A percentile compares a stretch with the other conserved stretches of the same genome.
Evolutionary conservation across 495 filamentous ascomycete species (phyloP).

Genomic region (Penicillium chermesinum): DNA sequence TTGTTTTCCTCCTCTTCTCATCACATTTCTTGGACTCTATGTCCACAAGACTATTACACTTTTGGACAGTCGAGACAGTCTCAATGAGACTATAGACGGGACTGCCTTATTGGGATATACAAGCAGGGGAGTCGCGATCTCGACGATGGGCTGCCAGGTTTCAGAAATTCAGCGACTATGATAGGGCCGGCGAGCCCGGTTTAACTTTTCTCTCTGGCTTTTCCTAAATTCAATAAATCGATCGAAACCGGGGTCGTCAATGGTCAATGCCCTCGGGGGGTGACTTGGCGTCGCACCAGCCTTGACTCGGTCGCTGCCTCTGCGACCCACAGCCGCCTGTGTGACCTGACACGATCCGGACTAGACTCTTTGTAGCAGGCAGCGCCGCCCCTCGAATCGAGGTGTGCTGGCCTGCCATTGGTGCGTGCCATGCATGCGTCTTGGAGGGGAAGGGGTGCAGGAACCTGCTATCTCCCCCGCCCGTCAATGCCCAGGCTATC

Average conservation of each 20-base stretch:
- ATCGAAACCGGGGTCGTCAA: no score
- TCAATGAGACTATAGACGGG: background rate
- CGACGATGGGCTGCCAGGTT: background rate
- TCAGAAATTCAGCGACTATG: background rate
- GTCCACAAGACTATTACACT: background rate
- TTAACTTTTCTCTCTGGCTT: no score
- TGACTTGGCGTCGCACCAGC: background rate
- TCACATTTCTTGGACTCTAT: background rate
- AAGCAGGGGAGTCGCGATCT: background rate
- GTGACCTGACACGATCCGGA: background rate
- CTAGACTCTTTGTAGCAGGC: no score
- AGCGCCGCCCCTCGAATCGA: no score
- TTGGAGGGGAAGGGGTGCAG: background rate
- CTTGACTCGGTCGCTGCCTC: background rate
- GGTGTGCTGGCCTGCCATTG: no score
- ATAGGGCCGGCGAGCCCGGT: background rate
- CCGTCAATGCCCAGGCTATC: background rate
- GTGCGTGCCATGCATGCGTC: background rate
- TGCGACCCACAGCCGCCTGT: background rate
- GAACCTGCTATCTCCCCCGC: background rate
- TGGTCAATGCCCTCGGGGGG: no score
- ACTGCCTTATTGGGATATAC: background rate
- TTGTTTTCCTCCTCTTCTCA: background rate
- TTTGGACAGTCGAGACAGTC: background rate
- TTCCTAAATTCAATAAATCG: no score